Evolutionary conservation across 441 rosid species (phyloP).

Genomic region (Mallotus repandus): DNA sequence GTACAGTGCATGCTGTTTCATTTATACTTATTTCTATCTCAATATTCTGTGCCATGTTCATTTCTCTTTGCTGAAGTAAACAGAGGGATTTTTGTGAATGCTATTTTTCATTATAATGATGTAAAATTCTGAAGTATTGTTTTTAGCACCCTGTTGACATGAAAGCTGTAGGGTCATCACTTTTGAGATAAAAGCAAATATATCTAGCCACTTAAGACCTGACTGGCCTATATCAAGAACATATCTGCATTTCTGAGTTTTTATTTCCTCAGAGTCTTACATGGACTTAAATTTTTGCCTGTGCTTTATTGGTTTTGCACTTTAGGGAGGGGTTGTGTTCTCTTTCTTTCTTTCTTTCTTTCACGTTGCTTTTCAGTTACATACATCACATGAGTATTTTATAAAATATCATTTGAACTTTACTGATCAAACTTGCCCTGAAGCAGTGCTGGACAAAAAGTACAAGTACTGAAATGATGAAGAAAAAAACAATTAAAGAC

Average conservation of each 20-base stretch:
- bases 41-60: too few species aligned
- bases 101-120: not conserved
- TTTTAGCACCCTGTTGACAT: not conserved
- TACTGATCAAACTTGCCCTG: not conserved
- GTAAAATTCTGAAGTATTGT: too few species aligned
- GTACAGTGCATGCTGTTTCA: too few species aligned
- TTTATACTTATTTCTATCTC: too few species aligned
- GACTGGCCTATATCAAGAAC: not conserved
- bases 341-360: too few species aligned
- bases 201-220: not conserved
- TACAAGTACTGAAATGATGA: not conserved
- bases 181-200: not conserved
- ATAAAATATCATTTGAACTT: not conserved
- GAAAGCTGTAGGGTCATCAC: not conserved
- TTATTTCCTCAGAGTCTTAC: not conserved
- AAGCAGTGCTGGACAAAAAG: not conserved
- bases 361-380: too few species aligned
- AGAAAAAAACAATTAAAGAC: not conserved
- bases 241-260: not conserved
- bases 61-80: too few species aligned
- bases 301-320: too few species aligned
- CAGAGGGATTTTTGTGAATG: too few species aligned
- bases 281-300: too few species aligned
- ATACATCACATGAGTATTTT: not conserved
- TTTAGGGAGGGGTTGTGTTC: too few species aligned